These are phyloP conservation scores for Neonectria magnoliae DNA, from an alignment of 2,329 filamentous ascomycete genomes.

Conservation along the genomic window DNA sequence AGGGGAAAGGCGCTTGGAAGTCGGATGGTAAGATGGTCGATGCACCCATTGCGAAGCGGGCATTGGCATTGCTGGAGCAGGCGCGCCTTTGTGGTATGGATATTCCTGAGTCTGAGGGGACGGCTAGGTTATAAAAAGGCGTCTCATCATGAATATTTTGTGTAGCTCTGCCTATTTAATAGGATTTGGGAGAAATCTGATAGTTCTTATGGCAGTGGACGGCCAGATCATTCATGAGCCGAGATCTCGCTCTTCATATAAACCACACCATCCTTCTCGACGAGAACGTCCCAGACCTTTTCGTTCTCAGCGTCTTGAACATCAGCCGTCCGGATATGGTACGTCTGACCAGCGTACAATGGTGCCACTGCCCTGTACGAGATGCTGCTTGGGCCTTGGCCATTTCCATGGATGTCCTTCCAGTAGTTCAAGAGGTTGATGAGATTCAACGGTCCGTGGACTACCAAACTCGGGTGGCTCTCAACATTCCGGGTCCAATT, in stretches of 20 bases:
- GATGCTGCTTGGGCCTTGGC: slow-evolving; percentile 51
- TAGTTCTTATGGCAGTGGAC: too few species aligned
- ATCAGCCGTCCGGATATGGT: slow-evolving; percentile 67
- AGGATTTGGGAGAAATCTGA: background rate
- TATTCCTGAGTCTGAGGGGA: background rate
- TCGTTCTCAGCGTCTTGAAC: slow-evolving; percentile 48
- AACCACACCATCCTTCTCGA: slow-evolving; percentile 52
- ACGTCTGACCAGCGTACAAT: slow-evolving; percentile 73
- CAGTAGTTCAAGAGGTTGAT: slow-evolving; percentile 77
- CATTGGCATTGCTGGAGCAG: slow-evolving; percentile 5
- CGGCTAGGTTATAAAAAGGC: background rate
- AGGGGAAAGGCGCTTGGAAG: slow-evolving; percentile 23
- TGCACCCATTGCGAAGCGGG: slow-evolving; percentile 14
- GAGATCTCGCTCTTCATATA: slow-evolving; percentile 52
- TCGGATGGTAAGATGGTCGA: slow-evolving; percentile 22
- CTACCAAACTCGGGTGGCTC: slow-evolving; percentile 75
- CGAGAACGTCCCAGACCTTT: slow-evolving; percentile 56
- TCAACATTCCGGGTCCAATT: slow-evolving; percentile 72
- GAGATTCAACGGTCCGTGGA: slow-evolving; percentile 83
- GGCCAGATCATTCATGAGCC: background rate
- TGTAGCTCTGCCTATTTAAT: background rate
- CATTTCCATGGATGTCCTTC: slow-evolving; percentile 58
- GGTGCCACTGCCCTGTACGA: slow-evolving; percentile 76
- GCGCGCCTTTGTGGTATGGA: slow-evolving; percentile 13
- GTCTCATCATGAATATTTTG: background rate